phyloP scores from a whole-genome alignment of 805 yeast species.

The Hemisphaericaspora nanyangensis region DNA sequence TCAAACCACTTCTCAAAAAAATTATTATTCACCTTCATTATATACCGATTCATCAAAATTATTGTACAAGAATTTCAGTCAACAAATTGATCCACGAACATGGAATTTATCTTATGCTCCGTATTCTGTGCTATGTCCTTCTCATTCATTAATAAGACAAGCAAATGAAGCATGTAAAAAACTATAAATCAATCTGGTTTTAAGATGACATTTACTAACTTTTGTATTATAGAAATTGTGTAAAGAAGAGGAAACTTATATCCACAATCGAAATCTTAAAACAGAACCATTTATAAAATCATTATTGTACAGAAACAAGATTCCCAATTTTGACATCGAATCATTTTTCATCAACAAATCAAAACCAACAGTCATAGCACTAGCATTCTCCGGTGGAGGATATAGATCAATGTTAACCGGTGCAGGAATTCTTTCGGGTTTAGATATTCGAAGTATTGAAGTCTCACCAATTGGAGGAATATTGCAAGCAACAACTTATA shows the following conservation, averaged over 20 bases:
- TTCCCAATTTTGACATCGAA: conserved; percentile 30
- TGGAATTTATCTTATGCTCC: conserved; percentile 24
- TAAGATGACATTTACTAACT: background rate
- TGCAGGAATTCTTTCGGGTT: conserved; percentile 52
- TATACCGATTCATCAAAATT: background rate
- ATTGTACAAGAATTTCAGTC: conserved; percentile 2
- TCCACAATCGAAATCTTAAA: conserved; percentile 21
- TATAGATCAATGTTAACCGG: conserved; percentile 58
- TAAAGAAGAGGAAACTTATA: conserved; percentile 22
- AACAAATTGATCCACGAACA: background rate
- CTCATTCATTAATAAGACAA: conserved; percentile 13
- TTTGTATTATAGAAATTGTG: conserved; percentile 12
- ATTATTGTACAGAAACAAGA: conserved; percentile 24
- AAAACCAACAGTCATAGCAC: conserved; percentile 26
- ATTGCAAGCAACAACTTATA: conserved; percentile 50
- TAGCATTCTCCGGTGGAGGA: conserved; percentile 51
- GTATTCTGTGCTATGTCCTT: conserved; percentile 21
- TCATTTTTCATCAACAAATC: conserved; percentile 14
- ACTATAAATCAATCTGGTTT: background rate
- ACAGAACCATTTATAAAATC: conserved; percentile 20
- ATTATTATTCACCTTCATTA: no score
- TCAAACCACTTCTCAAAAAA: no score
- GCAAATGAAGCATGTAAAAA: conserved; percentile 16
- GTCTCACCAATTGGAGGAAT: conserved; percentile 43
- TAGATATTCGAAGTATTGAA: conserved; percentile 43